phyloP scores from a whole-genome alignment of 2,329 filamentous ascomycete species.

The Botryotinia convoluta region DNA sequence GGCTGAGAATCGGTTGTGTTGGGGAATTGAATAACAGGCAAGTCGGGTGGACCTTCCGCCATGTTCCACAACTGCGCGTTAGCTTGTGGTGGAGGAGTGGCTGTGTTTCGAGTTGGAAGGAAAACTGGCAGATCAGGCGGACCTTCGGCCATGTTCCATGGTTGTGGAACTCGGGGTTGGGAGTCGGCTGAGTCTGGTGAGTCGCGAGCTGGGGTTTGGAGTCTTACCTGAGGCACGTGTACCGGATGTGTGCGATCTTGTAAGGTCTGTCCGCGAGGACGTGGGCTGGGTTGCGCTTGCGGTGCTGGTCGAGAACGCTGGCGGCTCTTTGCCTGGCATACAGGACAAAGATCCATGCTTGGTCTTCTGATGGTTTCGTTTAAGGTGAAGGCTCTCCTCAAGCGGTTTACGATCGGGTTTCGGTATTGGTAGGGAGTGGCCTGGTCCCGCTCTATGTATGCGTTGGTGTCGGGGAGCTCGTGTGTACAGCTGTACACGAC shows the following conservation, averaged over 20 bases:
- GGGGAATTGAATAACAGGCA: background rate
- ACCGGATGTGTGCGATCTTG: background rate
- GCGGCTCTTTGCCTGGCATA: background rate
- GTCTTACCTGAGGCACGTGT: background rate
- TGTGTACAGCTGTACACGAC: slow-evolving; percentile 9
- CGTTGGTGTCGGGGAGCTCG: background rate
- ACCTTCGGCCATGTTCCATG: background rate
- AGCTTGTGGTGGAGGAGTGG: background rate
- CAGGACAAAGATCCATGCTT: background rate
- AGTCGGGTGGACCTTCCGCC: background rate
- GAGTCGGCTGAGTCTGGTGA: background rate
- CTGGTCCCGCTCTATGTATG: background rate
- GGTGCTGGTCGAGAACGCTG: background rate
- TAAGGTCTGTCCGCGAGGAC: background rate
- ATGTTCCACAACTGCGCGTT: background rate
- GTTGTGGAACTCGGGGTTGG: background rate
- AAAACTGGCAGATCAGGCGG: background rate
- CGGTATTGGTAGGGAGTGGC: background rate
- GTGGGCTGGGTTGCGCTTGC: no score
- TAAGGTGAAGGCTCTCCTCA: background rate
- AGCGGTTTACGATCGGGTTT: background rate
- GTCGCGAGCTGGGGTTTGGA: background rate
- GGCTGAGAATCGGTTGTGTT: background rate
- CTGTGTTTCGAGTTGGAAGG: background rate
- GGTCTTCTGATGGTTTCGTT: background rate